Evolutionary conservation across 352 stramenopile genomes (phyloP).

Genomic region (Phytophthora tubulina): DNA sequence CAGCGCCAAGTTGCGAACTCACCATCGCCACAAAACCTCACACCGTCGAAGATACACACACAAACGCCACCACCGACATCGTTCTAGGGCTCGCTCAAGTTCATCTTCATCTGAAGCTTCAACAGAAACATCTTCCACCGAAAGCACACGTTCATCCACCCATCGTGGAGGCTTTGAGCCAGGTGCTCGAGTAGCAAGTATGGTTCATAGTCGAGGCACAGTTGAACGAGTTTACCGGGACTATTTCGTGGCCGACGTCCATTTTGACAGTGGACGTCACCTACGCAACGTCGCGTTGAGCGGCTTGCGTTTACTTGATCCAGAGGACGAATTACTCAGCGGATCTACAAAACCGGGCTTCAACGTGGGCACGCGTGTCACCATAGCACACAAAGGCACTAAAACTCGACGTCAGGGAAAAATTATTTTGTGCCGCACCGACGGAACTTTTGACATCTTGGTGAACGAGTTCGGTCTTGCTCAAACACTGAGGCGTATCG

Average conservation of each 20-base stretch:
- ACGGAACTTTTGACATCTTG: conserved; percentile 74
- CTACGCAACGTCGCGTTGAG: conserved; percentile 71
- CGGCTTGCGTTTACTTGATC: conserved; percentile 42
- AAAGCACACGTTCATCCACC: conserved; percentile 13
- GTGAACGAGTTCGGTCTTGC: conserved; percentile 56
- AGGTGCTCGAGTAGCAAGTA: conserved; percentile 60
- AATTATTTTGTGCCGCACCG: conserved; percentile 59
- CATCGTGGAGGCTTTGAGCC: conserved; percentile 48
- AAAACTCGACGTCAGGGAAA: conserved; percentile 57
- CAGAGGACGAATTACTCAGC: conserved; percentile 31
- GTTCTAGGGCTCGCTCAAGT: not conserved
- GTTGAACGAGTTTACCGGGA: conserved; percentile 70
- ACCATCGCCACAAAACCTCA: not conserved
- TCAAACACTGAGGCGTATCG: conserved; percentile 55
- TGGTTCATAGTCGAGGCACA: conserved; percentile 51
- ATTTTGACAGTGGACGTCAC: conserved; percentile 68
- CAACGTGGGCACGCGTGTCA: conserved; percentile 45
- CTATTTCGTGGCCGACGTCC: conserved; percentile 77
- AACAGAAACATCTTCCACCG: conserved; percentile 30
- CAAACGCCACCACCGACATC: not conserved
- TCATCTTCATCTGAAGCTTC: conserved; percentile 21
- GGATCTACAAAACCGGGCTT: conserved; percentile 18
- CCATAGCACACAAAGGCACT: conserved; percentile 59
- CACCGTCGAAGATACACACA: conserved; percentile 13
- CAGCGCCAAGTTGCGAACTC: not conserved